phyloP scores from a whole-genome alignment of 805 yeast genomes.

The Candida qinlingensis region DNA sequence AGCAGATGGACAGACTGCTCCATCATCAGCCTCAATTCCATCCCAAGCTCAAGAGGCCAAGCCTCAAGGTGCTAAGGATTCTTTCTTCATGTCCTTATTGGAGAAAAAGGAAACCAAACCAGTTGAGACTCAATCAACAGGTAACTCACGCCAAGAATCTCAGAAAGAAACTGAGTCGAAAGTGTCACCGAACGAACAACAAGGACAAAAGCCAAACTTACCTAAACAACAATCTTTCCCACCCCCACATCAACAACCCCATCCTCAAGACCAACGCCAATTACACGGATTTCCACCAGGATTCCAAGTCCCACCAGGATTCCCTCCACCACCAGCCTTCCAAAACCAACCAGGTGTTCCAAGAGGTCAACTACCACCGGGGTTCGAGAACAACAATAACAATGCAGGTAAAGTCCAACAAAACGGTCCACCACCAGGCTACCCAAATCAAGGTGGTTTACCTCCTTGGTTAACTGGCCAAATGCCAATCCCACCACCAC shows the following conservation, averaged over 20 bases:
- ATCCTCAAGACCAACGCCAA: conserved; percentile 5
- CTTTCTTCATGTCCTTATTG: conserved; percentile 24
- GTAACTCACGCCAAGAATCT: not conserved
- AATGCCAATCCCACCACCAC: conserved; percentile 8
- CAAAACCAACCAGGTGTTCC: conserved; percentile 4
- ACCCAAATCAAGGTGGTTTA: conserved; percentile 12
- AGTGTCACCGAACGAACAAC: not conserved
- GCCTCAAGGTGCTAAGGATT: conserved; percentile 17
- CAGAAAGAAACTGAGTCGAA: not conserved
- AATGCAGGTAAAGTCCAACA: conserved; percentile 5
- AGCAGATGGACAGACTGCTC: not conserved
- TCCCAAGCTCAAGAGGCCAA: not conserved
- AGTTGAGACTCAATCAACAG: conserved; percentile 1
- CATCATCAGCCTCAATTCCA: conserved; percentile 4
- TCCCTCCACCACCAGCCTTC: conserved; percentile 9
- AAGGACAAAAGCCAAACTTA: not conserved
- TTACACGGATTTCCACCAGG: conserved; percentile 12
- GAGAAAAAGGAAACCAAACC: conserved; percentile 13
- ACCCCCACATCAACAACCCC: conserved; percentile 4
- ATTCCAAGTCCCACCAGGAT: conserved; percentile 7
- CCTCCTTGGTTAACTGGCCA: conserved; percentile 16
- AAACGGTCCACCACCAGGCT: conserved; percentile 18
- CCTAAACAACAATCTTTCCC: not conserved
- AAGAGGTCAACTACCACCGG: conserved; percentile 17
- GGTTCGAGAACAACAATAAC: conserved; percentile 8